Base-by-base conservation (phyloP, 352 stramenopile species). In the Phytophthora lateralis region DNA sequence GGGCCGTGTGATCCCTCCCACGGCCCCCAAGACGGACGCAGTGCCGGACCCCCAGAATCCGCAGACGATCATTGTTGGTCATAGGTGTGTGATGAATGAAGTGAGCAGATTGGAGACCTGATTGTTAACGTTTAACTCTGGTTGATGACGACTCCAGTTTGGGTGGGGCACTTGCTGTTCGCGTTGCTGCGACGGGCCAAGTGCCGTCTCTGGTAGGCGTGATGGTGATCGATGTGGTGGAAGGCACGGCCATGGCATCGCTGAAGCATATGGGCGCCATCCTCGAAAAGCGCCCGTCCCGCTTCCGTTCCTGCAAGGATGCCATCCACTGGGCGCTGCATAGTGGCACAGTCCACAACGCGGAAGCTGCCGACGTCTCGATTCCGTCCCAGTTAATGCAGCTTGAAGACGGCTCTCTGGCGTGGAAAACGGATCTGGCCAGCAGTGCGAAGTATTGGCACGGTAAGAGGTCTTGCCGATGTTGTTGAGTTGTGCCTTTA, bases 161-260 rank as follows among this genome's bases (percentile, higher is more conserved):
- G 63, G 88, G 89, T 10, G 89, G 89, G 18, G 88, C 87, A 15
- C 71, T 97, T 4, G 89, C 81, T 11, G 87, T 96, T 26, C 83
- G 88, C 14, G 82, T 93, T 12, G 82, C 78, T 1, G 80, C 78
- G 1, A 79, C 78, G 5, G 64, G 78, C 26, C 71, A 82, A 21
- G 72, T 95, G 20, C 48, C 63, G 14, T 89, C 82, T 3, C 66
- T 97, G 9, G 78, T 84, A 10, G 89, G 89, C 14, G 75, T 95
- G 2, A 91, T 97, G 74, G 88, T 97, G 34, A 85, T 97, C 41
- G 89, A 97, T 59, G 89, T 97, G 7, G 89, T 97, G 8, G 89
- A 97, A 52, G 88, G 88, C 42, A 96, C 89, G 6, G 88, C 89
- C 5, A 68, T 96, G 14, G 85, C 87, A n/a, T 93, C 89, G 7